Evolutionary conservation across 345 rosid genomes (phyloP), one percentile per base, ranked within the genome.

Genomic region (Geranium brycei): DNA sequence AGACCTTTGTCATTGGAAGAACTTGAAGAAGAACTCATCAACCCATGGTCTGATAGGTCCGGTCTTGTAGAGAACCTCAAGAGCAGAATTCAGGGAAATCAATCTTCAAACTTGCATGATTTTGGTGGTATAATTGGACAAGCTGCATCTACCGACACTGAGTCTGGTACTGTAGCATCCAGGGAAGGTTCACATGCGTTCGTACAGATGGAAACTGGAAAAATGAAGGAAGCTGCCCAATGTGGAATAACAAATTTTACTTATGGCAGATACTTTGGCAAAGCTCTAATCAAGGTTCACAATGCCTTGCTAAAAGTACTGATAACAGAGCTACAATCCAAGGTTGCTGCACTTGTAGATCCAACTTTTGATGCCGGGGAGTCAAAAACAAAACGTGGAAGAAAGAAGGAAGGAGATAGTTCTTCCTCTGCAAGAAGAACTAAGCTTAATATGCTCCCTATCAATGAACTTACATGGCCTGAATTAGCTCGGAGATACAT

Each of bases 391-490:
- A 93, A 77, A 72, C 71, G 95, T 59, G 99, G 97, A 68, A 84
- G 89, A 75, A 86, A 73, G 80, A 93, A 86, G 81, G 99, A 93
- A 64, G 40, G 61, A 58, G 96, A 88, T 68, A 70, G 65, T 71
- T 74, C 79, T n/a, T 76, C 71, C 68, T 77, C 82, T 72, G 65
- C 72, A 56, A 87, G 85, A 81, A 82, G 80, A 80, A 78, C 69
- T 71, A 90, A 83, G 78, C 81, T 88, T 74, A 76, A 71, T 73
- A 75, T 81, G 85, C 91, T 90, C 59, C 96, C 99, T 67, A 64
- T 93, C 60, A 93, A 93, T 76, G 95, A 83, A 68, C 63, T 93
- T 66, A 93, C 91, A 51, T 93, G 97, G 99, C 99, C 96, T 31
- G 99, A 90, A 70, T 73, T 93, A 78, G 91, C 91, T 76, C 85